phyloP scores from a whole-genome alignment of 768 basidiomycete species.

The Omphalotus guepiniiformis region DNA sequence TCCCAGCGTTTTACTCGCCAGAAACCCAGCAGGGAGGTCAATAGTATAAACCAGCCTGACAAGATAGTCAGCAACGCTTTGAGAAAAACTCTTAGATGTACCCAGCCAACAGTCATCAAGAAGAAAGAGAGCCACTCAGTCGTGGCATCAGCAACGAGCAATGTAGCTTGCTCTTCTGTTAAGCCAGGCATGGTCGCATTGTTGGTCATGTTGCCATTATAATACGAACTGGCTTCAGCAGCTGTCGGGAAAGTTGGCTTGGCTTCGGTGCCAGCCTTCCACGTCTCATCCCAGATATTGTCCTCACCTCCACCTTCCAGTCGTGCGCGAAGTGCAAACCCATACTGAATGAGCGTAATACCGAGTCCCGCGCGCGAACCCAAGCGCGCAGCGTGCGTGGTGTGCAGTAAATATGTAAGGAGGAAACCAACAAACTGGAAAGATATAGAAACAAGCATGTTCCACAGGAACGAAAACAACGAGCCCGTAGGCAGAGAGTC shows the following conservation, averaged over 20 bases:
- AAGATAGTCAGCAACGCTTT: background rate
- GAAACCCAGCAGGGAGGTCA: constrained; percentile 87
- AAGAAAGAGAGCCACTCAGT: constrained; percentile 95
- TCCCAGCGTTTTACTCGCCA: constrained; percentile 93
- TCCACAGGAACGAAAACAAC: constrained; percentile 88
- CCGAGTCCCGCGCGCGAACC: constrained; percentile 94
- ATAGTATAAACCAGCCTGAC: constrained; percentile 77
- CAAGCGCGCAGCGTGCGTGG: constrained; percentile 88
- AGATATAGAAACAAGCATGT: constrained; percentile 86
- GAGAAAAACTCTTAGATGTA: no score
- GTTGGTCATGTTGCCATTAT: constrained; percentile 23
- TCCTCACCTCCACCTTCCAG: constrained; percentile 37
- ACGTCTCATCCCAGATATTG: constrained; percentile 16
- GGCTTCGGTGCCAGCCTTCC: constrained; percentile 29
- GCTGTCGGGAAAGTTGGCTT: constrained; percentile 40
- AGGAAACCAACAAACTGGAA: constrained; percentile 97
- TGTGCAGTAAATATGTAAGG: constrained; percentile 90
- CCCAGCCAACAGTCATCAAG: constrained; percentile 82
- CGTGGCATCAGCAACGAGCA: constrained; percentile 58
- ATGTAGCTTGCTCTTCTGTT: constrained; percentile 35
- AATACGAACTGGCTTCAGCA: constrained; percentile 36
- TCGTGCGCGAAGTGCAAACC: constrained; percentile 68
- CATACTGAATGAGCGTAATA: constrained; percentile 95
- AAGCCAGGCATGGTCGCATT: constrained; percentile 14
- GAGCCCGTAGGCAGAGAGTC: constrained; percentile 83